Evolutionary conservation across 2,329 filamentous ascomycete species (phyloP).

Genomic region (Pseudovirgaria hyperparasitica): DNA sequence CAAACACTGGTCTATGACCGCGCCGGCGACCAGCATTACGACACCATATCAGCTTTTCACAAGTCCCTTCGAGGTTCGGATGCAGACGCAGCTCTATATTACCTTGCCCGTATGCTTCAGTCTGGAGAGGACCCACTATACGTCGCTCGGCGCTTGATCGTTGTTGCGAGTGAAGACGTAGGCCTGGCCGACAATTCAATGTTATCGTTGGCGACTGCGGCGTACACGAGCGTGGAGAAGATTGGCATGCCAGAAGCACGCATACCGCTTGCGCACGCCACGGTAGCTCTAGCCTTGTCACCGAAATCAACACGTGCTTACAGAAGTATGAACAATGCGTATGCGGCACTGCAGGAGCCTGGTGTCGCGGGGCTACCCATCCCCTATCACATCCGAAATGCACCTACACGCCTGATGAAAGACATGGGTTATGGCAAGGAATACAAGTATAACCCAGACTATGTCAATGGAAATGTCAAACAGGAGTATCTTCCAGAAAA

Average conservation of each 20-base stretch:
- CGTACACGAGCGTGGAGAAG: constrained; percentile 80
- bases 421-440: constrained; percentile 81
- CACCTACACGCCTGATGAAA: constrained; percentile 84
- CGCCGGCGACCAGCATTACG: constrained; percentile 92
- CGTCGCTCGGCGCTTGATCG: constrained; percentile 82
- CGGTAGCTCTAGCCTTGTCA: constrained; percentile 66
- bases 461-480: constrained; percentile 62
- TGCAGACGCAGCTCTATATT: constrained; percentile 81
- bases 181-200: constrained; percentile 79
- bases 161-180: constrained; percentile 89
- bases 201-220: constrained; percentile 69
- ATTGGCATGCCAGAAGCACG: constrained; percentile 91
- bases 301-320: constrained; percentile 85
- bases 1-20: constrained; percentile 92
- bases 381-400: constrained; percentile 80
- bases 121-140: constrained; percentile 90
- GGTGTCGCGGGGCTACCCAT: constrained; percentile 72
- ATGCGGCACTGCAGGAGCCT: constrained; percentile 66
- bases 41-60: constrained; percentile 93
- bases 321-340: constrained; percentile 66
- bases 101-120: constrained; percentile 88
- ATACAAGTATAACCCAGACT: constrained; percentile 97
- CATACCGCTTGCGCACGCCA: constrained; percentile 80
- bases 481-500: constrained; percentile 86
- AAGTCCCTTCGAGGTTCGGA: constrained; percentile 86